Evolutionary conservation across 139 green algal genomes (phyloP).

Genomic region (Microglena sp.): DNA sequence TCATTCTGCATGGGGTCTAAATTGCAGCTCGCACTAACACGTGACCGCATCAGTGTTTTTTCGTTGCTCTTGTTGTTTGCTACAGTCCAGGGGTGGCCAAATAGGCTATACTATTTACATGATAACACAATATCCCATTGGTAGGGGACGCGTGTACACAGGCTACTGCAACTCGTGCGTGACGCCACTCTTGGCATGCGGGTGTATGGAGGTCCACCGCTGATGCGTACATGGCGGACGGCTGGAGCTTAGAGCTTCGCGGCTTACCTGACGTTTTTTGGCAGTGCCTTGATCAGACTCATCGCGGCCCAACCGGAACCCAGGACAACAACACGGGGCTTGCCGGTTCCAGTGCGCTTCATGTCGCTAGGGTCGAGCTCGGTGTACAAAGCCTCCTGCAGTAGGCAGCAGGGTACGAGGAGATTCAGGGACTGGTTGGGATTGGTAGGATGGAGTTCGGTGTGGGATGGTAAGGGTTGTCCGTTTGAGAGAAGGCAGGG

Average conservation of each 20-base stretch:
- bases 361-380: too few relatives aligned
- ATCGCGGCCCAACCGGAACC: conserved; percentile 82
- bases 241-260: not conserved
- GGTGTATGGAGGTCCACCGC: not conserved
- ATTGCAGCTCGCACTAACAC: not conserved
- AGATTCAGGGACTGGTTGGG: too few relatives aligned
- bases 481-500: too few relatives aligned
- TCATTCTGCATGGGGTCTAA: not conserved
- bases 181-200: not conserved
- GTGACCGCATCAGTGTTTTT: too few relatives aligned
- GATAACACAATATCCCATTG: not conserved
- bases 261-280: conserved; percentile 40
- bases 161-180: not conserved
- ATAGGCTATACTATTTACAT: not conserved
- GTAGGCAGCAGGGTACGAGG: too few relatives aligned
- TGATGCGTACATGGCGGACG: not conserved
- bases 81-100: too few relatives aligned
- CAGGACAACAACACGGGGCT: conserved; percentile 68
- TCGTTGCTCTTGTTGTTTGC: too few relatives aligned
- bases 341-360: too few relatives aligned
- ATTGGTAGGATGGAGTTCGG: too few relatives aligned
- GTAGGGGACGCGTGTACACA: too few relatives aligned
- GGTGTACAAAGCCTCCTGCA: too few relatives aligned
- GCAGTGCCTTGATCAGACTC: conserved; percentile 70
- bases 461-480: too few relatives aligned